These are phyloP conservation scores for Alternaria conjuncta DNA, from an alignment of 2,329 filamentous ascomycete species.

Conservation along the genomic window DNA sequence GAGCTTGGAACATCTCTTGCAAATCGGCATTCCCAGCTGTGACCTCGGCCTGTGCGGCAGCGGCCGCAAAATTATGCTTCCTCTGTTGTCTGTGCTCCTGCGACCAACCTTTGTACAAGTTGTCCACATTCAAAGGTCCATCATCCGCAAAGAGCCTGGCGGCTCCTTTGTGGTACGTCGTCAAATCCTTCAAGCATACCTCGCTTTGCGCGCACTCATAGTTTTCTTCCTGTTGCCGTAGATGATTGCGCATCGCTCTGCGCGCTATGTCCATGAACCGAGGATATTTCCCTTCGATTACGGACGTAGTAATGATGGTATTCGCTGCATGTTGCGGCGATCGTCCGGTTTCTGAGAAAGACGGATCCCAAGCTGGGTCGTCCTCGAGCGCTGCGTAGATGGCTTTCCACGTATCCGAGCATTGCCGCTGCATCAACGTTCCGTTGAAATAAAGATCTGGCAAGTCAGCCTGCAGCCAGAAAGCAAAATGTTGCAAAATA, in stretches of 20 bases:
- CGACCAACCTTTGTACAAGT: neutral
- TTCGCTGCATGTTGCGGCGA: neutral
- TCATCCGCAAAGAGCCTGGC: neutral
- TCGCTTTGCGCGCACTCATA: neutral
- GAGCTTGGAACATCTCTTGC: neutral
- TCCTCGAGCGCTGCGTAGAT: neutral
- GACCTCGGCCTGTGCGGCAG: neutral
- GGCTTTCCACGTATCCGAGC: neutral
- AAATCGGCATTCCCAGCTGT: neutral
- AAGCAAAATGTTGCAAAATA: slow-evolving; percentile 3
- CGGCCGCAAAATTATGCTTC: neutral
- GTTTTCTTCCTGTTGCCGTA: neutral
- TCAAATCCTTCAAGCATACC: neutral
- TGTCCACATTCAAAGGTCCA: neutral
- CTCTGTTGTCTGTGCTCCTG: neutral
- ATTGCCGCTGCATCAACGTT: neutral
- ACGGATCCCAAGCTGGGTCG: neutral
- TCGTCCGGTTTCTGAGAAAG: neutral
- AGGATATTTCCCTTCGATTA: neutral
- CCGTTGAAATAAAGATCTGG: slow-evolving; percentile 7
- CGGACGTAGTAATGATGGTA: neutral
- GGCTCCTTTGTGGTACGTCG: neutral
- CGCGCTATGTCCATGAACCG: neutral
- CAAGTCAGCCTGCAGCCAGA: slow-evolving; percentile 12
- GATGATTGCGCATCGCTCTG: neutral